Conservation (phyloP, 495 filamentous ascomycete species). For the Lentithecium fluviatile region DNA sequence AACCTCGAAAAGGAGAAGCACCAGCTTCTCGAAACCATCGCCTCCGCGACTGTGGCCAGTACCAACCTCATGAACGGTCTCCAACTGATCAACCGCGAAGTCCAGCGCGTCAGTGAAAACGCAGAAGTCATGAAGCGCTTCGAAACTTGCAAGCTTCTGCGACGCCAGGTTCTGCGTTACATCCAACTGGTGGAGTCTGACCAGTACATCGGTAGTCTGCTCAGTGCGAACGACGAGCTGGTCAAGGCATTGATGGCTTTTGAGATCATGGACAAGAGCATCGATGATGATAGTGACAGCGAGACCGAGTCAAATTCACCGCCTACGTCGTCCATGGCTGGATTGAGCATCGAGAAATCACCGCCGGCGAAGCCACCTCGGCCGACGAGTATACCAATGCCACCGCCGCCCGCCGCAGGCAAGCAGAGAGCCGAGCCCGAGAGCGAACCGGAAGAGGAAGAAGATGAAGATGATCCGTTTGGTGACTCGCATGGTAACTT, state of each 20-base stretch:
- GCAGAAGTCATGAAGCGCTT: constrained; percentile 71
- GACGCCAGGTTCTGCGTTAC: constrained; percentile 82
- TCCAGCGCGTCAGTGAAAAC: constrained; percentile 83
- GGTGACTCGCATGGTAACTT: constrained; percentile 63
- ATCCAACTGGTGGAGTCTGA: constrained; percentile 54
- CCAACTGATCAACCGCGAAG: constrained; percentile 87
- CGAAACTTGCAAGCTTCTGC: constrained; percentile 79
- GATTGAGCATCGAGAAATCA: constrained; percentile 37
- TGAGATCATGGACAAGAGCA: constrained; percentile 90
- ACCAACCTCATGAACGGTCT: constrained; percentile 89
- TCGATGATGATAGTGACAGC: constrained; percentile 95
- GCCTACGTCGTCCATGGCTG: constrained; percentile 33
- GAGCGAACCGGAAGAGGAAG: constrained; percentile 34
- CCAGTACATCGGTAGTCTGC: constrained; percentile 49
- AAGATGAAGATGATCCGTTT: constrained; percentile 66
- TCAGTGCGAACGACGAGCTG: constrained; percentile 55
- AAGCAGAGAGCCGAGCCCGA: constrained; percentile 50
- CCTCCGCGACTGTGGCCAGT: constrained; percentile 79
- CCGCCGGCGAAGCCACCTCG: constrained; percentile 42
- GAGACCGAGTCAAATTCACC: constrained; percentile 54
- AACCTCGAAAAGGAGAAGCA: constrained; percentile 86
- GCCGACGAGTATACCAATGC: constrained; percentile 41
- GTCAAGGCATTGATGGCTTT: constrained; percentile 92
- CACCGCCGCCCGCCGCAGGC: constrained; percentile 44
- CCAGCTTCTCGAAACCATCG: constrained; percentile 76